phyloP scores from a whole-genome alignment of 768 basidiomycete species.

The Rickenella mellea region DNA sequence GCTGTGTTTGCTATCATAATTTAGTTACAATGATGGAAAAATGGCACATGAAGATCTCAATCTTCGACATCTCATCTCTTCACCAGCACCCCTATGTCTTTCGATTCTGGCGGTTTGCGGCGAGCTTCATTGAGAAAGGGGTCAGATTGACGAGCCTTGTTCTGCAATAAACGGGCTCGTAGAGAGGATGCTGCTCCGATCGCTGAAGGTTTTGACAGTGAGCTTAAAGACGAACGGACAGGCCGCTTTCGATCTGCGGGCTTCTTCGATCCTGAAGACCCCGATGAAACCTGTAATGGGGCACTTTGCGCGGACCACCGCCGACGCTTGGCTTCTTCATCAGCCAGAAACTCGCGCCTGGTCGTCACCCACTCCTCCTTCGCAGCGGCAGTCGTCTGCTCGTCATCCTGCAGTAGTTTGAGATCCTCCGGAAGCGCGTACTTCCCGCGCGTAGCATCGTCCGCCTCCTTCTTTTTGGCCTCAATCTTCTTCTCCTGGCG shows the following conservation, averaged over 20 bases:
- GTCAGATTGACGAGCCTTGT: neutral
- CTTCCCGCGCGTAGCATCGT: constrained; percentile 60
- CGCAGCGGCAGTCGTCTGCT: constrained; percentile 49
- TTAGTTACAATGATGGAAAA: too few species aligned
- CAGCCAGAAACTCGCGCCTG: constrained; percentile 34
- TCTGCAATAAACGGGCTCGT: neutral
- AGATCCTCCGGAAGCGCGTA: constrained; percentile 73
- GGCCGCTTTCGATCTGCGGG: neutral
- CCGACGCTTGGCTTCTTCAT: constrained; percentile 38
- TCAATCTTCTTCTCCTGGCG: constrained; percentile 81
- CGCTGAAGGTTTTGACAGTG: neutral
- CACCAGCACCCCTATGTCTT: neutral
- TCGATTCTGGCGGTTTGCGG: neutral
- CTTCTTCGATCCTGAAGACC: neutral
- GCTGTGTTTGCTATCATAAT: neutral
- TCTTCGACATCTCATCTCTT: too few species aligned
- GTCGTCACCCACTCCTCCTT: constrained; percentile 53
- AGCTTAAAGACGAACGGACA: neutral
- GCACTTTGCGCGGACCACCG: constrained; percentile 18
- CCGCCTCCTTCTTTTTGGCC: constrained; percentile 53
- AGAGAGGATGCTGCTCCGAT: neutral
- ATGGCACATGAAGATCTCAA: too few species aligned
- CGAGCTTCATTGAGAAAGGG: neutral
- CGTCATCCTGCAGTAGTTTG: constrained; percentile 55
- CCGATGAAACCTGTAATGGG: neutral